phyloP scores from a whole-genome alignment of 1,284 basidiomycete genomes.

The Fomes fomentarius region DNA sequence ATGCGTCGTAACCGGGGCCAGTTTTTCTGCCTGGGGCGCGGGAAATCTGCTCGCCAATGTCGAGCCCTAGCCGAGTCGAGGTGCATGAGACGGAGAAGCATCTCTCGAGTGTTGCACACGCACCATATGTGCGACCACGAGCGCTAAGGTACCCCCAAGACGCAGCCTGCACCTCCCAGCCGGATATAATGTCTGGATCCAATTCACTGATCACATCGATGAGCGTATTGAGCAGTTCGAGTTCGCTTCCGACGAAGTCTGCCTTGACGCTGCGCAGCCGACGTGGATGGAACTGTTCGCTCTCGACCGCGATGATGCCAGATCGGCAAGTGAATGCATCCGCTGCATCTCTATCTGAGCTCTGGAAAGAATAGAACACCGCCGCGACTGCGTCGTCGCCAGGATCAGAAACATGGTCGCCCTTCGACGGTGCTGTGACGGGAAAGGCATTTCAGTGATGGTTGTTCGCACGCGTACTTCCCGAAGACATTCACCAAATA shows the following conservation, averaged over 20 bases:
- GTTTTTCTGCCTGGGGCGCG: slow-evolving; percentile 56
- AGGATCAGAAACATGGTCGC: slow-evolving; percentile 70
- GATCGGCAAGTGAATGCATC: slow-evolving; percentile 43
- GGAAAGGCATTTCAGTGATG: not conserved
- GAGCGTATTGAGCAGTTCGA: slow-evolving; percentile 82
- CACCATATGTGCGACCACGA: slow-evolving; percentile 71
- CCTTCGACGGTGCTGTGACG: slow-evolving; percentile 62
- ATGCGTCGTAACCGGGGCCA: slow-evolving; percentile 59
- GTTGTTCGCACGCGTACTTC: not conserved
- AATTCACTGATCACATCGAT: slow-evolving; percentile 78
- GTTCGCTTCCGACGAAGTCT: slow-evolving; percentile 70
- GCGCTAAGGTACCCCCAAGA: slow-evolving; percentile 92
- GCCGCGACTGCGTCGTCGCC: slow-evolving; percentile 73
- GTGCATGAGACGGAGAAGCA: slow-evolving; percentile 1
- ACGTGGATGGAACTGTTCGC: slow-evolving; percentile 39
- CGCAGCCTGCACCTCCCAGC: slow-evolving; percentile 89
- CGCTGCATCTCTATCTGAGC: slow-evolving; percentile 44
- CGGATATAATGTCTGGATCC: slow-evolving; percentile 91
- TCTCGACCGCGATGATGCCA: slow-evolving; percentile 66
- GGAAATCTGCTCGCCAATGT: slow-evolving; percentile 69
- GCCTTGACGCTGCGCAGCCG: slow-evolving; percentile 50
- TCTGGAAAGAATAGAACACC: slow-evolving; percentile 71
- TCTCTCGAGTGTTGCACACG: slow-evolving; percentile 25
- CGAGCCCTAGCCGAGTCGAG: slow-evolving; percentile 64
- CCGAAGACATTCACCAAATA: slow-evolving; percentile 66